Percentiles rank a stretch among this genome's conserved stretches.
phyloP scores from a whole-genome alignment of 2,329 filamentous ascomycete species.

The Diaporthe aspalathi region DNA sequence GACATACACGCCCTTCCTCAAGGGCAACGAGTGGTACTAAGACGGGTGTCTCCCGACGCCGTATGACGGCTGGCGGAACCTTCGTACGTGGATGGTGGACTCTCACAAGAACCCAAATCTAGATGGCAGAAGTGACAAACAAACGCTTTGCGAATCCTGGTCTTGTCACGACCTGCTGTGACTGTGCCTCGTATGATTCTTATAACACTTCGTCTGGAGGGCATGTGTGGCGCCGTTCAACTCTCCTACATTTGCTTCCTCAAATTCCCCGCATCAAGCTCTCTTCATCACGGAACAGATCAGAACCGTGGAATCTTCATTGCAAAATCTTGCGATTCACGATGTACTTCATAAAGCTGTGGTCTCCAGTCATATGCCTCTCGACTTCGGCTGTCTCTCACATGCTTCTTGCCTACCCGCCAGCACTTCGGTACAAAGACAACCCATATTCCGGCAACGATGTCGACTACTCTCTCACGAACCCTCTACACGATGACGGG shows the following conservation, averaged over 20 bases:
- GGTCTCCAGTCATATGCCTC: neutral
- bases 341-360: neutral
- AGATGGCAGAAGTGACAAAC: neutral
- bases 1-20: neutral
- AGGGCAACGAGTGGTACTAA: slow-evolving; percentile 21
- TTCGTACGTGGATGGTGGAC: neutral
- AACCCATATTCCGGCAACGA: slow-evolving; percentile 47
- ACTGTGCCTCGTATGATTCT: neutral
- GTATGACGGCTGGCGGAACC: slow-evolving; percentile 15
- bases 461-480: slow-evolving; percentile 68
- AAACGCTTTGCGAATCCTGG: neutral
- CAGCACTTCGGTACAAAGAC: slow-evolving; percentile 22
- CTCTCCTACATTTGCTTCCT: neutral
- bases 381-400: neutral
- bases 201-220: neutral
- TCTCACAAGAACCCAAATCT: neutral
- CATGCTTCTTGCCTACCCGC: slow-evolving; percentile 30
- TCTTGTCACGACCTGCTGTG: neutral
- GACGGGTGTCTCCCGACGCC: slow-evolving; percentile 27
- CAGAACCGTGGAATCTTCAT: neutral
- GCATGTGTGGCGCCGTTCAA: neutral
- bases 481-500: slow-evolving; percentile 62
- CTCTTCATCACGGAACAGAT: neutral
- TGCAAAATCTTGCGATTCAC: neutral
- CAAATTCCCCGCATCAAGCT: neutral